These are phyloP conservation scores for Claviceps lovelessii DNA, from an alignment of 2,329 filamentous ascomycete species.

Conservation along the genomic window DNA sequence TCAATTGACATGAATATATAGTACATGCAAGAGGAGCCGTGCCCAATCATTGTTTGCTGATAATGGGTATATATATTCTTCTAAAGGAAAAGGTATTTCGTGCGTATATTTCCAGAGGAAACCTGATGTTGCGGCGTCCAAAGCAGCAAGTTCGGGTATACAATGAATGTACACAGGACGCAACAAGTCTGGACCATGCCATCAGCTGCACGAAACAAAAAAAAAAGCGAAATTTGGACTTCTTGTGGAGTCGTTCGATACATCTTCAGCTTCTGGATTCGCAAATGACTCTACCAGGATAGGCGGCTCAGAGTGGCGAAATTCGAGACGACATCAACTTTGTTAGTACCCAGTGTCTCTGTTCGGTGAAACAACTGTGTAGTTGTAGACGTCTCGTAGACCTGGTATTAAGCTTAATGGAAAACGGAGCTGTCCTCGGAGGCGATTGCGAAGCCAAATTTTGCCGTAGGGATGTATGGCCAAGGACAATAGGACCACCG, in stretches of 20 bases:
- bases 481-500: background rate
- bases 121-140: background rate
- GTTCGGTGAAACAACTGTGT: too few species aligned
- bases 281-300: background rate
- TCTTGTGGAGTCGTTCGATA: background rate
- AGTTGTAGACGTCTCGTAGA: background rate
- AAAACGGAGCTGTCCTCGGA: too few species aligned
- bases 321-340: background rate
- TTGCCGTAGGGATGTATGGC: background rate
- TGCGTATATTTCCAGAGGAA: background rate
- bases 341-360: too few species aligned
- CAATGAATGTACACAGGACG: background rate
- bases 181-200: background rate
- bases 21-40: background rate
- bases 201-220: background rate
- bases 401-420: too few species aligned
- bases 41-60: background rate
- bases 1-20: background rate
- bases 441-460: background rate
- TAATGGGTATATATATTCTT: background rate
- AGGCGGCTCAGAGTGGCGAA: conserved; percentile 1
- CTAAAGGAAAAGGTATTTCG: background rate
- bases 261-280: too few species aligned
- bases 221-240: background rate
- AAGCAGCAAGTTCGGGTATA: background rate